phyloP scores from a whole-genome alignment of 441 rosid species.

The Eruca vesicaria region DNA sequence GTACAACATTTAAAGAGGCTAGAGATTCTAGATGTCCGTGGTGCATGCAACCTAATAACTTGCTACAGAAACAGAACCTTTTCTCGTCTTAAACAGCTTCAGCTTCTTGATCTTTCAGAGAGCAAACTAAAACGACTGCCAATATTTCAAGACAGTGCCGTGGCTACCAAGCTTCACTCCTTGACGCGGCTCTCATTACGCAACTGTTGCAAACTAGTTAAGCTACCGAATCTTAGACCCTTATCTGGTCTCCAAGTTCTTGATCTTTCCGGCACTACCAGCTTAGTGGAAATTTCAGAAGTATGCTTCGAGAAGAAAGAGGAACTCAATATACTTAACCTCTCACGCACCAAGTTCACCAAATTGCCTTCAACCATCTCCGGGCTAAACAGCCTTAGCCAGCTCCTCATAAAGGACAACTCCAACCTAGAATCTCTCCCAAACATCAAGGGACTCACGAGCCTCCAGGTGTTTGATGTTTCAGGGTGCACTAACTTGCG shows the following conservation, averaged over 20 bases:
- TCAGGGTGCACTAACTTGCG: slow-evolving; percentile 11
- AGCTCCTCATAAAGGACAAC: slow-evolving; percentile 33
- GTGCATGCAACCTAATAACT: slow-evolving; percentile 23
- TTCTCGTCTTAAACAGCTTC: slow-evolving; percentile 25
- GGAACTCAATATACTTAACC: slow-evolving; percentile 38
- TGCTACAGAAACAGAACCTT: slow-evolving; percentile 39
- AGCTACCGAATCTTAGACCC: slow-evolving; percentile 12
- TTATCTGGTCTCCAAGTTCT: slow-evolving; percentile 43
- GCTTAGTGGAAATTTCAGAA: slow-evolving; percentile 24
- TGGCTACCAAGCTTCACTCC: not conserved
- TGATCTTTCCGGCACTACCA: slow-evolving; percentile 37
- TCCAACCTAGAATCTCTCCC: slow-evolving; percentile 34
- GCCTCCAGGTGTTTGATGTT: slow-evolving; percentile 20
- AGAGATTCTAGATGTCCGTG: slow-evolving; percentile 41
- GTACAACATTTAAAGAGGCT: slow-evolving; percentile 38
- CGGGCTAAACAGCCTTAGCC: slow-evolving; percentile 5
- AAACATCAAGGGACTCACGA: not conserved
- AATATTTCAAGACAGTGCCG: not conserved
- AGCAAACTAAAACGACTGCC: slow-evolving; percentile 18
- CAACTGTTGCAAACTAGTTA: not conserved
- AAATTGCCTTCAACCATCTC: slow-evolving; percentile 26
- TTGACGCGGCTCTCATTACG: slow-evolving; percentile 16
- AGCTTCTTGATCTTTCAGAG: slow-evolving; percentile 17
- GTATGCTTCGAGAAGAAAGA: slow-evolving; percentile 26
- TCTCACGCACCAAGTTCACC: slow-evolving; percentile 29